Percentiles rank a stretch among this genome's conserved stretches.
Evolutionary conservation across 2,329 filamentous ascomycete species (phyloP).

Genomic region (Bertia moriformis): DNA sequence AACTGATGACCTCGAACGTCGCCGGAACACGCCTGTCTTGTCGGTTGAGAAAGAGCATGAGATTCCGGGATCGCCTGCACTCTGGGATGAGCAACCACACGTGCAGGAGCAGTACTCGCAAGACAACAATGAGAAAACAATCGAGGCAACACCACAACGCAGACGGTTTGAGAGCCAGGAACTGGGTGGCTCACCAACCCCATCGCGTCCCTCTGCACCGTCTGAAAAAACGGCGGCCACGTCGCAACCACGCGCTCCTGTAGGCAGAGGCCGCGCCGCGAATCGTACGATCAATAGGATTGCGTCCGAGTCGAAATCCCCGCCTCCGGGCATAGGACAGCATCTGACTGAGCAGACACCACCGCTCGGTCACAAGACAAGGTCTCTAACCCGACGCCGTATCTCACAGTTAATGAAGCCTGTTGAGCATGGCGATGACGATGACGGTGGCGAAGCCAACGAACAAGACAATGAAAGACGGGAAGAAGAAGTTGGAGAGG

Average conservation of each 20-base stretch:
- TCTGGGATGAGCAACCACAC: constrained; percentile 2
- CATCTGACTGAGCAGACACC: too few relatives aligned
- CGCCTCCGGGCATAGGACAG: background rate
- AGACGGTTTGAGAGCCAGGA: background rate
- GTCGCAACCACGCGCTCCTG: too few relatives aligned
- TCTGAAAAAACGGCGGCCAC: too few relatives aligned
- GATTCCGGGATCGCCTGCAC: constrained; percentile 7
- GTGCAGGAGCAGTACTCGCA: constrained; percentile 1
- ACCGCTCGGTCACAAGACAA: too few relatives aligned
- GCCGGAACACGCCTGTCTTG: constrained; percentile 9
- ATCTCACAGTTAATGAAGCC: too few relatives aligned
- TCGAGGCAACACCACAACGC: background rate
- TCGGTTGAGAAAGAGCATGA: constrained; percentile 11
- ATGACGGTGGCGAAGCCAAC: too few relatives aligned
- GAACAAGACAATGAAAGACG: too few relatives aligned
- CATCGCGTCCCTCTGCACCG: background rate
- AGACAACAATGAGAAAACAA: background rate
- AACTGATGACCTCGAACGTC: constrained; percentile 2
- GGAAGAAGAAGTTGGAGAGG: too few relatives aligned
- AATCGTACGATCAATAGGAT: background rate
- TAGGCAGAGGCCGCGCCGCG: too few relatives aligned
- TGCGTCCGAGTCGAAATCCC: background rate
- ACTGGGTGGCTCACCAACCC: background rate
- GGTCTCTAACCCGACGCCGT: too few relatives aligned
- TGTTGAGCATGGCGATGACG: too few relatives aligned